phyloP scores from a whole-genome alignment of 106 monocot genomes.

The Amphibolis antarctica region DNA sequence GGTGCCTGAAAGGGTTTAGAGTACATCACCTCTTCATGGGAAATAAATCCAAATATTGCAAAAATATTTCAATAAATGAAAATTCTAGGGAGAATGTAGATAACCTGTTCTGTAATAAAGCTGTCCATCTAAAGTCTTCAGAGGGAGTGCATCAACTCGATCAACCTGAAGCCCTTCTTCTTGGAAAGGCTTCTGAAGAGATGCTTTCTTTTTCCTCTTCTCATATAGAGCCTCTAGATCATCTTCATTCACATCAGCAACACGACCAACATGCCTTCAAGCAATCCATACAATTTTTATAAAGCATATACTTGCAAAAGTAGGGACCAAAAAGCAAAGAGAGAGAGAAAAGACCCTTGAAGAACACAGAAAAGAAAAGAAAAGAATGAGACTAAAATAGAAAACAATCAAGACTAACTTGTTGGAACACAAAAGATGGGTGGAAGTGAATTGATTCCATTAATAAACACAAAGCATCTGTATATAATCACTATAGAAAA shows the following conservation, averaged over 20 bases:
- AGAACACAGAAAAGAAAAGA: too few species aligned
- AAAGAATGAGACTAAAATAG: too few species aligned
- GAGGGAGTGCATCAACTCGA: slow-evolving; percentile 79
- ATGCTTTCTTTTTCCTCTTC: slow-evolving; percentile 40
- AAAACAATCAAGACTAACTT: too few species aligned
- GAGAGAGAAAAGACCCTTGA: too few species aligned
- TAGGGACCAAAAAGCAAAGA: too few species aligned
- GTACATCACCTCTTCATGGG: too few species aligned
- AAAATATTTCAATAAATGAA: not conserved
- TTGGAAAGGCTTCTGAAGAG: slow-evolving; percentile 21
- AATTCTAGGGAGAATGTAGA: not conserved
- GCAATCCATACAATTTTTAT: slow-evolving; percentile 3
- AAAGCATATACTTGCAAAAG: too few species aligned
- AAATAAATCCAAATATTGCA: not conserved
- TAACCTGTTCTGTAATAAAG: slow-evolving; percentile 49
- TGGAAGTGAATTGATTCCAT: too few species aligned
- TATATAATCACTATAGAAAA: too few species aligned
- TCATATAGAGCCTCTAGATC: slow-evolving; percentile 80
- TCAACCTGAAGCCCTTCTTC: slow-evolving; percentile 45
- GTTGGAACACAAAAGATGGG: too few species aligned
- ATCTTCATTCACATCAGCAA: slow-evolving; percentile 66
- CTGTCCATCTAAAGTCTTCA: slow-evolving; percentile 70
- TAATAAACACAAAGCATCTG: too few species aligned
- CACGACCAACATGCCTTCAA: slow-evolving; percentile 64
- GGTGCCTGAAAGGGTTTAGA: too few species aligned